phyloP scores from a whole-genome alignment of 805 yeast genomes.

The Myxozyma nipponensis region DNA sequence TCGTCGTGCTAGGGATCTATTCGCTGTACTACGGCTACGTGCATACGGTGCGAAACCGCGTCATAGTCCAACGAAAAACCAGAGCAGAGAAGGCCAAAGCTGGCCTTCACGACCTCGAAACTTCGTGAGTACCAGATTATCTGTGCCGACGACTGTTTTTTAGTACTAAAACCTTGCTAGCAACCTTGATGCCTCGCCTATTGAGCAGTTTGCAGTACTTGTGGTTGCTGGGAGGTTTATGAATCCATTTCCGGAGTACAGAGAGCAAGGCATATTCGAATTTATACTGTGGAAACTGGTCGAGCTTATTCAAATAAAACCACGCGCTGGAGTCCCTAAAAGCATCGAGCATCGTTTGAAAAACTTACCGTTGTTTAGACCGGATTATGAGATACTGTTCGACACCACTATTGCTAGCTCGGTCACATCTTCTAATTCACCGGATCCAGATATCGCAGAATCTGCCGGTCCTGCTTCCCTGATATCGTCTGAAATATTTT shows the following conservation, averaged over 20 bases:
- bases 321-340: conserved; percentile 58
- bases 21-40: conserved; percentile 18
- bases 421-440: neutral
- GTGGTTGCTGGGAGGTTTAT: conserved; percentile 66
- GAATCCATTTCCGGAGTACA: conserved; percentile 85
- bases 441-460: neutral
- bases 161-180: neutral
- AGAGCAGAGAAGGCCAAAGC: conserved; percentile 12
- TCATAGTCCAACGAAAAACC: conserved; percentile 12
- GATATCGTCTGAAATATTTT: conserved; percentile 20
- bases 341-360: conserved; percentile 48
- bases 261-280: conserved; percentile 86
- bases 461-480: conserved; percentile 12
- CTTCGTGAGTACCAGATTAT: neutral
- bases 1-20: conserved; percentile 15
- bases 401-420: conserved; percentile 18
- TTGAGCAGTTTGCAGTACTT: conserved; percentile 21
- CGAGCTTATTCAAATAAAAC: conserved; percentile 60
- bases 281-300: conserved; percentile 67
- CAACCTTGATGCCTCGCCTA: conserved; percentile 16
- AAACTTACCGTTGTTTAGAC: conserved; percentile 56
- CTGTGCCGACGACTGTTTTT: neutral
- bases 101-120: conserved; percentile 4
- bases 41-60: conserved; percentile 9
- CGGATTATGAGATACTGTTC: conserved; percentile 49